Percentiles rank a stretch among this genome's conserved stretches.
phyloP scores from a whole-genome alignment of 495 filamentous ascomycete species.

The Neurospora tetraspora region DNA sequence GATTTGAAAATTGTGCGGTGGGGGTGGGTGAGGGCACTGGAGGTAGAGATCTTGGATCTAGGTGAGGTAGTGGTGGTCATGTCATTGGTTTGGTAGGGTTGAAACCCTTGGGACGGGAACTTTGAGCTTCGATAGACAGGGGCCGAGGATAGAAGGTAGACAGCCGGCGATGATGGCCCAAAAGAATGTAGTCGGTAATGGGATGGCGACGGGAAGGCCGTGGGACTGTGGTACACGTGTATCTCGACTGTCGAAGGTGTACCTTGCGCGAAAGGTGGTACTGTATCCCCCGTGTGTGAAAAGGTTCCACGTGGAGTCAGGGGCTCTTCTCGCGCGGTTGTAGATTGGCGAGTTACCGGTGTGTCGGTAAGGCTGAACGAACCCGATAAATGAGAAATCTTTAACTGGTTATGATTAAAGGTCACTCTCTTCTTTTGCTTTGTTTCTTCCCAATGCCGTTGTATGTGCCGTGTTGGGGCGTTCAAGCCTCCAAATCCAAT shows the following conservation, averaged over 20 bases:
- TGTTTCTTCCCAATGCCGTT: not conserved
- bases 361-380: not conserved
- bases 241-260: not conserved
- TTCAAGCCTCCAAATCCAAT: not conserved
- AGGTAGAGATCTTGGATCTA: no score
- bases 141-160: not conserved
- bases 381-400: not conserved
- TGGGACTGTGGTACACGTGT: not conserved
- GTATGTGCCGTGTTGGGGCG: not conserved
- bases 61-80: not conserved
- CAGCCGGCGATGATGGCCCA: not conserved
- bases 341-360: not conserved
- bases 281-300: not conserved
- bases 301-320: not conserved
- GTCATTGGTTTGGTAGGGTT: not conserved
- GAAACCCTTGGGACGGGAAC: no score
- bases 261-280: not conserved
- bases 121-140: not conserved
- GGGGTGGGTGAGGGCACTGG: slow-evolving; percentile 13
- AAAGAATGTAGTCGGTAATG: not conserved
- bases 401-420: not conserved
- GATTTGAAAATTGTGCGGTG: slow-evolving; percentile 21
- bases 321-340: not conserved
- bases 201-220: not conserved
- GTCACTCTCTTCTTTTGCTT: not conserved